Conservation (phyloP, 1,139 yeast genomes). For the Candida albicans region DNA sequence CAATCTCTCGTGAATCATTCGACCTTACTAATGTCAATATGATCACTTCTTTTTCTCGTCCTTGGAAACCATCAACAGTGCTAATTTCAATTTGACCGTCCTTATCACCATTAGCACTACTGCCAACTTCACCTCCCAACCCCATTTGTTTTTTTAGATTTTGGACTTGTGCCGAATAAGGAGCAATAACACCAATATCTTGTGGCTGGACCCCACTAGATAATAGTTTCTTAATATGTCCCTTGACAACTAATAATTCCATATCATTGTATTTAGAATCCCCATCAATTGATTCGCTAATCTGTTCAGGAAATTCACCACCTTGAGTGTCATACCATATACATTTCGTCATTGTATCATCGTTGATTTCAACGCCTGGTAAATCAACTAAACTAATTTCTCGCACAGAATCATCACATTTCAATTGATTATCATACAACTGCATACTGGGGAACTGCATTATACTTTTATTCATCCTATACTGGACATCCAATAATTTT, state of each 20-base stretch:
- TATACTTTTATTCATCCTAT: conserved; percentile 78
- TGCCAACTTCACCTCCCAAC: no score
- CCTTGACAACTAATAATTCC: conserved; percentile 61
- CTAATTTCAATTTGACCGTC: conserved; percentile 35
- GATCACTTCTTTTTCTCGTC: conserved; percentile 80
- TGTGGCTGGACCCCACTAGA: conserved; percentile 46
- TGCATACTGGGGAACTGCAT: conserved; percentile 76
- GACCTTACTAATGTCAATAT: conserved; percentile 46
- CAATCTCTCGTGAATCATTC: conserved; percentile 60
- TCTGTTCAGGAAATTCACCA: conserved; percentile 71
- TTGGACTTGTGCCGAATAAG: conserved; percentile 85
- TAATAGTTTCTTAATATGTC: conserved; percentile 55
- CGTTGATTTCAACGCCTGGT: conserved; percentile 43
- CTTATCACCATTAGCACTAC: conserved; percentile 8
- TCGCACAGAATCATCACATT: conserved; percentile 63
- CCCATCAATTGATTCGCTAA: conserved; percentile 39
- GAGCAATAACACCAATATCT: conserved; percentile 81
- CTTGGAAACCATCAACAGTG: conserved; percentile 53
- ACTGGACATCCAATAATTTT: conserved; percentile 66
- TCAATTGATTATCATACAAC: conserved; percentile 62
- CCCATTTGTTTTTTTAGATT: conserved; percentile 42
- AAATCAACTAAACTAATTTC: conserved; percentile 56
- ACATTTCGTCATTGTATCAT: conserved; percentile 32
- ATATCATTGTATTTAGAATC: conserved; percentile 69
- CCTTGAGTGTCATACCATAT: conserved; percentile 94